Percentiles rank a stretch among this genome's conserved stretches.
These are phyloP conservation scores for Chrysopogon serrulatus DNA, from an alignment of 176 grass and related monocot genomes.

Conservation along the genomic window DNA sequence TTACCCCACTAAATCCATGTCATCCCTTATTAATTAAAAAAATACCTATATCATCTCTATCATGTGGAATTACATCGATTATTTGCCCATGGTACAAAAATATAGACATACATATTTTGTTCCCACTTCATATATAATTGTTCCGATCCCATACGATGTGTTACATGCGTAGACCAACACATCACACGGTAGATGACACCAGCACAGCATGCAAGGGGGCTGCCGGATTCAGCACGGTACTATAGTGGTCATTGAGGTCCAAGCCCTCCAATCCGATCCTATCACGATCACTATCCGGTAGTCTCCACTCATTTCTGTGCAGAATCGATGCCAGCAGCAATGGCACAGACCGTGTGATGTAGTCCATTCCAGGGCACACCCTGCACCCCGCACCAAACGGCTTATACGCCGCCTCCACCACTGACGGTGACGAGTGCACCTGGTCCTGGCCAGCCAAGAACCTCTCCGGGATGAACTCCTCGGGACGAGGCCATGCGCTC, in stretches of 20 bases:
- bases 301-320: background rate
- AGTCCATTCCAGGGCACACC: constrained; percentile 15
- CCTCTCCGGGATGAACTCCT: constrained; percentile 11
- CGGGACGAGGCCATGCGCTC: background rate
- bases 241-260: background rate
- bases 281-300: background rate
- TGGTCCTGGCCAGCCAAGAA: background rate
- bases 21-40: no score
- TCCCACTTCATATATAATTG: no score
- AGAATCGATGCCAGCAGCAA: constrained; percentile 2
- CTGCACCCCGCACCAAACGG: background rate
- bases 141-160: no score
- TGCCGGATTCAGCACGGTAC: background rate
- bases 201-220: background rate
- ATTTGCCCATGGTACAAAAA: no score
- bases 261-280: background rate
- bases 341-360: background rate
- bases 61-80: no score
- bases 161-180: no score
- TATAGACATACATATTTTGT: no score
- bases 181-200: background rate
- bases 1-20: no score
- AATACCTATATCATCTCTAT: no score
- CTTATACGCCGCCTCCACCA: background rate
- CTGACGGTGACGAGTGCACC: background rate